Base-by-base conservation (phyloP, 768 basidiomycete genomes). In the Phylloporus sp. region DNA sequence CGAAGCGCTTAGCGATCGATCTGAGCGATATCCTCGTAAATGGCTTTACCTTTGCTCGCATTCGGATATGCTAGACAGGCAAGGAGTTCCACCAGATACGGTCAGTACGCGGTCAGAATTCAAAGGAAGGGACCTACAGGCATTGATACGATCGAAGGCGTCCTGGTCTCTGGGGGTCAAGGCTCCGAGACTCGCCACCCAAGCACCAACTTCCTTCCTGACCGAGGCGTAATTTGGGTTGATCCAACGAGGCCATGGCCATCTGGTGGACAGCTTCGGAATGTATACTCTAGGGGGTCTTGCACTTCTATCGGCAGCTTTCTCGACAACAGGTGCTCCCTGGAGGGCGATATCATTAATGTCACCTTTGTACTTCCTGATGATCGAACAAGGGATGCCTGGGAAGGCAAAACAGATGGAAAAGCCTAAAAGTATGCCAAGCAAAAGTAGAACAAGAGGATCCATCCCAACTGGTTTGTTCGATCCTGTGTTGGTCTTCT, bases 211-310 rank as follows among this genome's bases (percentile, higher is more conserved):
- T 15, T 56, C 55, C 31, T 27, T 26, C 44, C 28, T 43, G 29
- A 57, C 15, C 18, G 8, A 18, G 1, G 17, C 33, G 6, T 48
- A 48, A 26, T 52, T 1, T 6, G 43, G 39, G 26, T 48, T 52
- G 1, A 56, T 45, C 9, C 26, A 44, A 15, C 44, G 53, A n/a
- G 48, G 39, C 53, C 54, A 55, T 5, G 48, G 48, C 54, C 54
- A 55, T 34, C 48, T 40, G 4, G 24, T 31, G 9, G 56, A 41
- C n/a, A 51, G 14, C 18, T 46, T 41, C 3, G 54, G 54, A 4
- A 55, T 18, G 17, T 56, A 55, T n/a, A 55, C 13, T 39, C 21
- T 29, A 7, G 40, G 20, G 9, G 4, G 36, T 32, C 10, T 11
- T 3, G 3, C 28, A 17, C 9, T 5, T 14, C 14, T 11, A 3